Conservation (phyloP, 441 rosid genomes). For the Erodium chrysanthum region DNA sequence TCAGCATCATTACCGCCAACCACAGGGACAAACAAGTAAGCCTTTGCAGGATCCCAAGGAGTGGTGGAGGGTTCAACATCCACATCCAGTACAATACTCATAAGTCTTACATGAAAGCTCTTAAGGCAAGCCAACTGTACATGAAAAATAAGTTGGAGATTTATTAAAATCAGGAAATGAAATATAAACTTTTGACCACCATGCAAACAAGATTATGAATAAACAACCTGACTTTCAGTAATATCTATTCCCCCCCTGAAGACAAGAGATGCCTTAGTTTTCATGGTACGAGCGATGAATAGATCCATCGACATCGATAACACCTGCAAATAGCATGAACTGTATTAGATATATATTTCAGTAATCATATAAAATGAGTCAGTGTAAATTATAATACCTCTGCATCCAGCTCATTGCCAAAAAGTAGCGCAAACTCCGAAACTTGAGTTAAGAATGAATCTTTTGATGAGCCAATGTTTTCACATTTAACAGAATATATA, state of each 20-base stretch:
- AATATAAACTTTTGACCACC: conserved; percentile 2
- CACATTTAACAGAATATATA: conserved; percentile 69
- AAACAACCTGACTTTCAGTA: conserved; percentile 70
- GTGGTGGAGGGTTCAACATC: conserved; percentile 99
- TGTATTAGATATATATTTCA: conserved; percentile 13
- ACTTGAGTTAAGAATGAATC: conserved; percentile 84
- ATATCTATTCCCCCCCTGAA: conserved; percentile 62
- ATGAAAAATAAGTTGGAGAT: conserved; percentile 16
- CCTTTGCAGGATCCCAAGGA: conserved; percentile 99
- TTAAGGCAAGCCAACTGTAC: conserved; percentile 93
- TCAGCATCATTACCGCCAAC: conserved; percentile 57
- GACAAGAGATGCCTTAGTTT: conserved; percentile 93
- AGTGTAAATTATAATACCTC: conserved; percentile 47
- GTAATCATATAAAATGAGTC: conserved; percentile 9
- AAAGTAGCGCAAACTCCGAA: conserved; percentile 83
- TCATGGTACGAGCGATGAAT: conserved; percentile 98
- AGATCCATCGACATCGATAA: conserved; percentile 99
- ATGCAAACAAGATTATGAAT: conserved; percentile 14
- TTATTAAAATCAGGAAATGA: conserved; percentile 4
- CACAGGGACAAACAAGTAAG: conserved; percentile 95
- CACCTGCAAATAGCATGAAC: conserved; percentile 41
- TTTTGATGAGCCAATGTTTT: conserved; percentile 57
- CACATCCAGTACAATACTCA: conserved; percentile 99
- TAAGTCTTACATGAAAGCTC: conserved; percentile 87
- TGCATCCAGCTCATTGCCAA: conserved; percentile 99